phyloP scores from a whole-genome alignment of 2,329 filamentous ascomycete genomes.

The Ciborinia camelliae region DNA sequence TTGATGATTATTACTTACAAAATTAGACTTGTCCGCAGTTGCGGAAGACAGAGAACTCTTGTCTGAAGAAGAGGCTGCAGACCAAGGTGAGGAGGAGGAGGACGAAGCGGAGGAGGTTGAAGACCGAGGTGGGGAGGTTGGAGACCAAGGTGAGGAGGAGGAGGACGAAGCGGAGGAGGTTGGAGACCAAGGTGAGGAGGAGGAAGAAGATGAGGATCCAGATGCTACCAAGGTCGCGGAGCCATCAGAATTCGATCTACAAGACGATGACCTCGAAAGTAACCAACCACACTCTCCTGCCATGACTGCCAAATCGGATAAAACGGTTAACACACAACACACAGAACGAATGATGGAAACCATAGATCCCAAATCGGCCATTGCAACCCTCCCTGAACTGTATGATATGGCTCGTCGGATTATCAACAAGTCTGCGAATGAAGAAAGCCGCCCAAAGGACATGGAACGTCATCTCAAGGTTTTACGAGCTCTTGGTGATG shows the following conservation, averaged over 20 bases:
- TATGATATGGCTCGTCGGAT: slow-evolving; percentile 38
- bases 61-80: slow-evolving; percentile 3
- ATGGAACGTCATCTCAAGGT: slow-evolving; percentile 34
- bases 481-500: slow-evolving; percentile 26
- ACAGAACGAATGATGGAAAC: slow-evolving; percentile 31
- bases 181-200: slow-evolving; percentile 10
- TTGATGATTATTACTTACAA: slow-evolving; percentile 18
- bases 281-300: background rate
- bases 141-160: slow-evolving; percentile 13
- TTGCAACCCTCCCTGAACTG: slow-evolving; percentile 42
- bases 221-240: slow-evolving; percentile 10
- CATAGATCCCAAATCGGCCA: slow-evolving; percentile 39
- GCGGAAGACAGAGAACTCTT: slow-evolving; percentile 26
- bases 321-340: slow-evolving; percentile 28
- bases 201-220: slow-evolving; percentile 20
- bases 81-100: slow-evolving; percentile 14
- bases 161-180: slow-evolving; percentile 17
- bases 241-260: background rate
- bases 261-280: background rate
- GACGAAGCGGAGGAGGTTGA: slow-evolving; percentile 16
- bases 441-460: slow-evolving; percentile 25
- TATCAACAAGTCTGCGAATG: slow-evolving; percentile 40
- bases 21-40: slow-evolving; percentile 33
- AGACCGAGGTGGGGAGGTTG: slow-evolving; percentile 13
- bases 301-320: slow-evolving; percentile 28